Evolutionary conservation across 2,329 filamentous ascomycete species (phyloP).

Genomic region (Lecanicillium sp.): DNA sequence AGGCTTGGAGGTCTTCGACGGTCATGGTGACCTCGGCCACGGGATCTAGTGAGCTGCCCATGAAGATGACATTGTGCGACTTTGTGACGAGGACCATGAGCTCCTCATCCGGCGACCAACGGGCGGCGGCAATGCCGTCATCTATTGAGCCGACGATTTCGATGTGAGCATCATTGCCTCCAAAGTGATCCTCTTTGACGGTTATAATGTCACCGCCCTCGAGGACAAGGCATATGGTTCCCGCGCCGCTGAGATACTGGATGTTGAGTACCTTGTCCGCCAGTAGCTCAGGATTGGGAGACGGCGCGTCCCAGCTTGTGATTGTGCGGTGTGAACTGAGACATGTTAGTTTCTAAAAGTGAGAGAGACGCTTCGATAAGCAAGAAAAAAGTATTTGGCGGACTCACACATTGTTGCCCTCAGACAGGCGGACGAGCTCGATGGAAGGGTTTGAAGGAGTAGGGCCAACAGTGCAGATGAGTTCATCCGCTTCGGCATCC

Average conservation of each 20-base stretch:
- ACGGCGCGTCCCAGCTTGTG: conserved; percentile 83
- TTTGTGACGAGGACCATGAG: conserved; percentile 76
- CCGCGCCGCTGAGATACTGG: conserved; percentile 77
- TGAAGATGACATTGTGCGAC: conserved; percentile 73
- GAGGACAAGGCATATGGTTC: conserved; percentile 73
- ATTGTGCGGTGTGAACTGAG: conserved; percentile 36
- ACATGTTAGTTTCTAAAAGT: conserved; percentile 16
- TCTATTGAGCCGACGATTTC: conserved; percentile 95
- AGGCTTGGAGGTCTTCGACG: conserved; percentile 72
- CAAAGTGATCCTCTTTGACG: conserved; percentile 55
- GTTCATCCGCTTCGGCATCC: conserved; percentile 70
- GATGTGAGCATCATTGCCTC: conserved; percentile 62
- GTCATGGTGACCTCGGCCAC: conserved; percentile 68
- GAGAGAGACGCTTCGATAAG: conserved; percentile 1
- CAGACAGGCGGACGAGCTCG: conserved; percentile 55
- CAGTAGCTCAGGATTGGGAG: conserved; percentile 65
- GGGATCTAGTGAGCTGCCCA: conserved; percentile 86
- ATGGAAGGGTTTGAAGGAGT: conserved; percentile 61
- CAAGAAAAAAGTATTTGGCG: conserved; percentile 1
- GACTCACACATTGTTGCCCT: conserved; percentile 36
- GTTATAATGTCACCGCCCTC: conserved; percentile 87
- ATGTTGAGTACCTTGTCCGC: conserved; percentile 71
- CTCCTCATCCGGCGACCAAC: conserved; percentile 95
- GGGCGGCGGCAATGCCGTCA: conserved; percentile 78
- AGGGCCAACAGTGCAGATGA: conserved; percentile 81